phyloP scores from a whole-genome alignment of 306 rosid species.

The Quercus parvula region DNA sequence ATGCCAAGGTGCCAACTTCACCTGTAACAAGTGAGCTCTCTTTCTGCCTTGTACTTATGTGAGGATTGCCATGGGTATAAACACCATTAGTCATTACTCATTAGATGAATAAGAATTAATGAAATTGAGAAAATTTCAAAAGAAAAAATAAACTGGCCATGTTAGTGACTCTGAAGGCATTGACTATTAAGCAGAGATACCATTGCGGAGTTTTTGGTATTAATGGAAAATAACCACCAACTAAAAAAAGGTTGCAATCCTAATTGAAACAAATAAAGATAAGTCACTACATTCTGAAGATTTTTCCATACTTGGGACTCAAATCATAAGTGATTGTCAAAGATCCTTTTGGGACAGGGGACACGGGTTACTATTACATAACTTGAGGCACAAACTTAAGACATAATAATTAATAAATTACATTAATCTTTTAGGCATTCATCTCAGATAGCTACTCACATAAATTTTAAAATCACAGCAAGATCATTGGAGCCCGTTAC shows the following conservation, averaged over 20 bases:
- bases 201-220: background rate
- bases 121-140: background rate
- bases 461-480: slow-evolving; percentile 7
- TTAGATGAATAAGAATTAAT: background rate
- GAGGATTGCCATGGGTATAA: background rate
- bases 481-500: slow-evolving; percentile 35
- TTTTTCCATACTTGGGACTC: background rate
- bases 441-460: background rate
- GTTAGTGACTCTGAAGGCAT: background rate
- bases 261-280: background rate
- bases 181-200: background rate
- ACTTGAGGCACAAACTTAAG: background rate
- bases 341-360: background rate
- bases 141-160: background rate
- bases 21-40: slow-evolving; percentile 41
- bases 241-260: background rate
- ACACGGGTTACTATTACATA: background rate
- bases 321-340: too few species aligned
- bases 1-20: slow-evolving; percentile 33
- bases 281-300: background rate
- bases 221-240: background rate
- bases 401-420: too few species aligned
- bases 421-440: background rate
- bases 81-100: background rate
- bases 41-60: background rate